Evolutionary conservation across 1,284 basidiomycete species (phyloP), one percentile per base, ranked within the genome.

Genomic region (Marasmius tenuissimus): DNA sequence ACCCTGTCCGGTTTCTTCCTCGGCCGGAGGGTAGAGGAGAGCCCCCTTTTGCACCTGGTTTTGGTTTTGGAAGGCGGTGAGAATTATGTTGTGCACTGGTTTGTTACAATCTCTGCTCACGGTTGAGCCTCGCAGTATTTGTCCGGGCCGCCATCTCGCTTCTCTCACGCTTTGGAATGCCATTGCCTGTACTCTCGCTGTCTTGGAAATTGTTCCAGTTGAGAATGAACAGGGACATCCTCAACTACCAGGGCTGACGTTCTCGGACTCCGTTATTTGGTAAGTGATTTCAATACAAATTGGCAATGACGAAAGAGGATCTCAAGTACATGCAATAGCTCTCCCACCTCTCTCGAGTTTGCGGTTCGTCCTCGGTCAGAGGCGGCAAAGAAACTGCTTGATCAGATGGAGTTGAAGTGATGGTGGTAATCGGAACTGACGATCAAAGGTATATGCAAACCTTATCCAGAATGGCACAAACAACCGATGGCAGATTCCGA

Each of bases 1-100:
- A 57, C 39, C 60, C 54, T 14, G 4, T 9, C 1, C 39, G 52
- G 11, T 61, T 39, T 47, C 39, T 57, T 38, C 45, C 60, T 4
- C 14, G 35, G n/a, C 60, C 60, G 39, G 33, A 52, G 22, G 54
- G 54, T 5, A 57, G 51, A 22, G 42, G 33, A 7, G 60, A 61
- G 37, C 60, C 60, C 11, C 27, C 40, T 42, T 53, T 53, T 42
- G 11, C 33, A 0, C 18, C 45, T n/a, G 4, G 2, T 27, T 61
- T 27, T 39, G 59, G 59, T 10, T 60, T 55, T 47, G 59, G 59
- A 27, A 33, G 59, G 48, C 47, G 59, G 59, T 56, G 4, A 27
- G 27, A 27, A 27, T 27, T 4, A 10, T 9, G 49, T 54, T 14
- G 1, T 20, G 27, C 12, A 16, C 6, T 3, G 14, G 34, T 34